Conservation (phyloP, 257 asterid species). For the Prunella vulgaris region DNA sequence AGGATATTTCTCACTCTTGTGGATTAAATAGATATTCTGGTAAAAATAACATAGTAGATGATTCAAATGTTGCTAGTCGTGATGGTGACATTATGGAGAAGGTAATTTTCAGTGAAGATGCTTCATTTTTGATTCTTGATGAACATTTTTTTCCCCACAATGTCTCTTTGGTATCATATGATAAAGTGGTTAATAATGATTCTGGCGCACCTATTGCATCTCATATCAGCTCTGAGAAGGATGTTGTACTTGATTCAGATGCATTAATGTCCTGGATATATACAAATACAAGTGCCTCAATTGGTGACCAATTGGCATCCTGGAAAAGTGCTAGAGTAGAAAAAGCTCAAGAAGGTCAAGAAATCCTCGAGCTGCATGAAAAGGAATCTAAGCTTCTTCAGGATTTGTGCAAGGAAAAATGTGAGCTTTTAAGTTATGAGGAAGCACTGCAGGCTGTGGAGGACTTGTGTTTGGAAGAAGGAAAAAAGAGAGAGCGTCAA, state of each 20-base stretch:
- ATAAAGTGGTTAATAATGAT: conserved; percentile 27
- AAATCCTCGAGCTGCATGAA: conserved; percentile 71
- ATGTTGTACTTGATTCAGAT: conserved; percentile 55
- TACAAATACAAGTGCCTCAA: conserved; percentile 55
- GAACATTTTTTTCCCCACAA: conserved; percentile 60
- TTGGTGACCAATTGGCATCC: conserved; percentile 61
- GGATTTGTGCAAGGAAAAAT: conserved; percentile 77
- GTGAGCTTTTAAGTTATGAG: conserved; percentile 71
- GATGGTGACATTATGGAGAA: conserved; percentile 51
- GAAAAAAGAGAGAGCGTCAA: conserved; percentile 65
- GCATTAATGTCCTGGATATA: conserved; percentile 86
- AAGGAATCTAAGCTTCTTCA: conserved; percentile 78
- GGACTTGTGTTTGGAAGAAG: conserved; percentile 80
- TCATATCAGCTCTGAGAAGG: conserved; percentile 36
- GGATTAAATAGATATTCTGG: conserved; percentile 67
- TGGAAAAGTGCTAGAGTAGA: conserved; percentile 67
- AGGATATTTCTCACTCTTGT: conserved; percentile 70
- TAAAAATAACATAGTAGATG: conserved; percentile 41
- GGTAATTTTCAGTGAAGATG: conserved; percentile 52
- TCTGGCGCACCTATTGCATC: conserved; percentile 31
- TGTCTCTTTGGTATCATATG: conserved; percentile 26
- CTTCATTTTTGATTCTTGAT: conserved; percentile 56
- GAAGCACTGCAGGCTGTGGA: conserved; percentile 85
- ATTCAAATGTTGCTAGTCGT: conserved; percentile 29
- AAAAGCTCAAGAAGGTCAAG: conserved; percentile 60